Evolutionary conservation across 192 early-diverging fungal species (phyloP), one percentile per base, ranked within the genome.

Genomic region (Coemansia sp.): DNA sequence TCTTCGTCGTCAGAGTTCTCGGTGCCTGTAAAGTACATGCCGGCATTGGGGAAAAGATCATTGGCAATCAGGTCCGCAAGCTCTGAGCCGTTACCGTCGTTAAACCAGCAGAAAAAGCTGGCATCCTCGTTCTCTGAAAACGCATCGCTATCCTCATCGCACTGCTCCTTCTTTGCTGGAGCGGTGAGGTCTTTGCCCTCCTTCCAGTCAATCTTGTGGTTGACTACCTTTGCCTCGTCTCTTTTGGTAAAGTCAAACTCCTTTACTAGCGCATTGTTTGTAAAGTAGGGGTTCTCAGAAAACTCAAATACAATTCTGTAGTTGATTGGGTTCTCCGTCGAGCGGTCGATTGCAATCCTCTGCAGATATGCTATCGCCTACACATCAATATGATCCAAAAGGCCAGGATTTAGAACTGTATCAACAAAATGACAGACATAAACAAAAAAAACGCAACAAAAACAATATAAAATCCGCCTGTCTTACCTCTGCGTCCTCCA

Each of bases 11-110:
- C 82, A 12, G 75, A 75, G 39, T 86, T 85, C 4, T 89, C 87
- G 13, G 77, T 84, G 19, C 72, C 90, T 77, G 95, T 93, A 86
- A 97, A 98, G 65, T 87, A 88, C 87, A 98, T 98, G 87, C 97
- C 97, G 26, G 96, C 94, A 52, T 94, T 94, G 41, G 94, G 77
- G 63, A 71, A 79, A 61, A 84, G 44, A 59, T 84, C 77, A 21
- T 84, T 79, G 54, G 77, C 82, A 58, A 79, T 76, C 39, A 79
- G 54, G 47, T 79, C 76, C 12, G 76, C 77, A 37, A 84, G 62
- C 10, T 79, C 74, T 10, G 77, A 77, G 64, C 82, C 82, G 53
- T 84, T 84, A 21, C 49, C 74, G 40, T 84, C 82, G 64, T 62
- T 79, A 40, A 79, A 79, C 82, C 81, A 83, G 67, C 73, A 78